Conservation (phyloP, 1,139 yeast genomes). For the Tardiomyces digboiensis region DNA sequence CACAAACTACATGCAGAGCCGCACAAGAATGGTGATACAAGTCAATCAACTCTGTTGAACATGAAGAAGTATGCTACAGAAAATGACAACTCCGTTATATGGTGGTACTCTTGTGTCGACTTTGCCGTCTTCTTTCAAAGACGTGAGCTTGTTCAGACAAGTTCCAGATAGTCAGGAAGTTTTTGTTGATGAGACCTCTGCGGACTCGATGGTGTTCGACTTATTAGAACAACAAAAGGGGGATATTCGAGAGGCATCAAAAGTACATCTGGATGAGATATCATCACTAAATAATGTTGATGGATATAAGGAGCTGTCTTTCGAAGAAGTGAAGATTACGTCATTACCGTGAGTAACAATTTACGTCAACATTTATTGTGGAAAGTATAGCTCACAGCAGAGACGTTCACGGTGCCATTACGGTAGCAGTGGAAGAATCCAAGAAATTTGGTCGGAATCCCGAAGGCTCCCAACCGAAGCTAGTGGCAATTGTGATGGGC, state of each 20-base stretch:
- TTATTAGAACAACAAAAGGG: background rate
- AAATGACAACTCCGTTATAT: constrained; percentile 30
- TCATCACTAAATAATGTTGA: background rate
- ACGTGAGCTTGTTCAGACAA: constrained; percentile 65
- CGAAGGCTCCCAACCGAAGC: background rate
- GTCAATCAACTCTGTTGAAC: too few species aligned
- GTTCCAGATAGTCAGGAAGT: constrained; percentile 91
- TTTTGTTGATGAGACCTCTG: constrained; percentile 34
- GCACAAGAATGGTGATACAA: too few species aligned
- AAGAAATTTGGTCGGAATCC: background rate
- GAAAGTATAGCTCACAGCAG: background rate
- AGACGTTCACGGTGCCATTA: background rate
- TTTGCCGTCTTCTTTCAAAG: constrained; percentile 49
- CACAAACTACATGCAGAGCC: too few species aligned
- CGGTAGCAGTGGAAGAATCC: background rate
- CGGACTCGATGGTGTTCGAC: background rate
- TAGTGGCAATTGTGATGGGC: background rate
- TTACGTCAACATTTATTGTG: background rate
- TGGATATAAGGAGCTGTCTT: background rate
- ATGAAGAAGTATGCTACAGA: too few species aligned
- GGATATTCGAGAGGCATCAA: background rate
- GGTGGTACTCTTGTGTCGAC: constrained; percentile 69
- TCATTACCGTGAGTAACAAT: background rate
- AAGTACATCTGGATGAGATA: background rate
- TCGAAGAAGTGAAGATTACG: background rate